Conservation (phyloP, 1,139 yeast species). For the Geotrichum klebahnii region DNA sequence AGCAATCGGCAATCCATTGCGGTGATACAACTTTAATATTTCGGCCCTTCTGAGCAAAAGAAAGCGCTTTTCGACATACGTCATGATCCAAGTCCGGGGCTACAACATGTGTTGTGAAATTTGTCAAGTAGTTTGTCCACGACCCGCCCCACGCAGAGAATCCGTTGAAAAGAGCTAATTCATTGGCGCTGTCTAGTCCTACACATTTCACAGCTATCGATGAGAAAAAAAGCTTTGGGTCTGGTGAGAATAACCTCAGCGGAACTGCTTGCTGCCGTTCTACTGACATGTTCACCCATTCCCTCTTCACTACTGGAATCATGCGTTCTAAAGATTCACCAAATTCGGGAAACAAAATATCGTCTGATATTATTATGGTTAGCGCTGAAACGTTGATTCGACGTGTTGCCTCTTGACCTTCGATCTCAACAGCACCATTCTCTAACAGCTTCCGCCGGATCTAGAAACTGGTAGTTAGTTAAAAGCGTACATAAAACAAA, state of each 20-base stretch:
- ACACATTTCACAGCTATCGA: conserved; percentile 60
- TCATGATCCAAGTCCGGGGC: conserved; percentile 52
- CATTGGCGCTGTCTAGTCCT: conserved; percentile 55
- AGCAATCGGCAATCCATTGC: conserved; percentile 64
- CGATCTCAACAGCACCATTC: neutral
- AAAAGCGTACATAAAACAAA: neutral
- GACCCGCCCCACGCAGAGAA: conserved; percentile 69
- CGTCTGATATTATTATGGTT: conserved; percentile 54
- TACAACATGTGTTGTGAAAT: conserved; percentile 72
- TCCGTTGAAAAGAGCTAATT: conserved; percentile 62
- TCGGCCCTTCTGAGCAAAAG: neutral
- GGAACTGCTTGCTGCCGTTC: conserved; percentile 47
- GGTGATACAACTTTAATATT: conserved; percentile 61
- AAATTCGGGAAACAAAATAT: conserved; percentile 55
- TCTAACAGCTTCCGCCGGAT: neutral
- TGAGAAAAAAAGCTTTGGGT: conserved; percentile 60
- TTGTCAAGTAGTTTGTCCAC: conserved; percentile 47
- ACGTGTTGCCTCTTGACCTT: neutral
- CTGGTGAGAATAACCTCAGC: conserved; percentile 54
- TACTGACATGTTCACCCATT: conserved; percentile 59
- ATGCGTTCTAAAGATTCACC: conserved; percentile 48
- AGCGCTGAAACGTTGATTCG: conserved; percentile 16
- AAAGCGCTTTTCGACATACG: conserved; percentile 35
- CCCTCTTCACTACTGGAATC: conserved; percentile 64
- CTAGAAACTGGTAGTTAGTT: neutral